These are phyloP conservation scores for Colletotrichum graminicola DNA, from an alignment of 2,329 filamentous ascomycete species.

Conservation along the genomic window DNA sequence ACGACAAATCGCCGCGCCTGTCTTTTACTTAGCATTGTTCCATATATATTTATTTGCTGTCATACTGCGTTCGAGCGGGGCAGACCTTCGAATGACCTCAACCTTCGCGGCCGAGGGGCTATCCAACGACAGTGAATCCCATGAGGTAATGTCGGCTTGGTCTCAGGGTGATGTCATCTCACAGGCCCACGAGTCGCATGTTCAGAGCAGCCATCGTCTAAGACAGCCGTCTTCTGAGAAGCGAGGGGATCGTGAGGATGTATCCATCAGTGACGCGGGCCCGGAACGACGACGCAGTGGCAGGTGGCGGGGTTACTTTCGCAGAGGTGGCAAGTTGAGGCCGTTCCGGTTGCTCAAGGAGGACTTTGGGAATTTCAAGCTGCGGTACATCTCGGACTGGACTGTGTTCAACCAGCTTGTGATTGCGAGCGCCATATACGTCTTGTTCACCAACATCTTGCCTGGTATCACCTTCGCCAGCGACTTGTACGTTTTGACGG, in stretches of 20 bases:
- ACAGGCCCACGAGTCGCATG: constrained; percentile 6
- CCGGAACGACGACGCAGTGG: constrained; percentile 6
- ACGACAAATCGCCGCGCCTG: neutral
- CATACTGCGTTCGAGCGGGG: neutral
- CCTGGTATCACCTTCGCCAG: constrained; percentile 77
- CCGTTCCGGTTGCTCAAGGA: constrained; percentile 66
- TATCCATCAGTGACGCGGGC: neutral
- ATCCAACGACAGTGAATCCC: neutral
- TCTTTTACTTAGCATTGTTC: neutral
- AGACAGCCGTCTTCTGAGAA: neutral
- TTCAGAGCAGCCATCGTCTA: neutral
- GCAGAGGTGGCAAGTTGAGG: constrained; percentile 57
- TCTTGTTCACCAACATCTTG: constrained; percentile 76
- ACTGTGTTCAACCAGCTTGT: constrained; percentile 72
- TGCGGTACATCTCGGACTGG: constrained; percentile 67
- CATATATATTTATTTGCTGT: neutral
- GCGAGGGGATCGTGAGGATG: neutral
- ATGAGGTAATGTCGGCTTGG: neutral
- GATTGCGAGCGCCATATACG: constrained; percentile 72
- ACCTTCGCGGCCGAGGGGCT: neutral
- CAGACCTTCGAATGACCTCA: constrained; percentile 8
- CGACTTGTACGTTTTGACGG: constrained; percentile 72
- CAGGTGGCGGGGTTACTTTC: constrained; percentile 45
- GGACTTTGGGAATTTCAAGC: constrained; percentile 60
- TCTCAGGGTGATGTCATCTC: constrained; percentile 18